Evolutionary conservation across 345 rosid species (phyloP), one percentile per base, ranked within the genome.

Genomic region (Hypericum androsaemum): DNA sequence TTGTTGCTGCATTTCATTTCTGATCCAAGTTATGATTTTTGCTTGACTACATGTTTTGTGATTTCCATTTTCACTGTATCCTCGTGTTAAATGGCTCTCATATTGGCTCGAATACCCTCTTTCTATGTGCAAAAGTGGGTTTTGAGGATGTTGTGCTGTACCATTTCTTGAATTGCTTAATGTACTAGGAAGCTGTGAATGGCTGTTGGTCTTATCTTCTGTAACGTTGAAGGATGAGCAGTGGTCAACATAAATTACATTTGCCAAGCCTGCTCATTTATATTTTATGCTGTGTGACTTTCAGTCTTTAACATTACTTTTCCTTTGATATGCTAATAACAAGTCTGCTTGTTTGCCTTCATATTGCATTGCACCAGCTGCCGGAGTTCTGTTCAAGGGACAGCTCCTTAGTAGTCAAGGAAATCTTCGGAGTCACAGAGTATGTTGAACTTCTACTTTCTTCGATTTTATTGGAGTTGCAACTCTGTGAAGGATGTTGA

Each of bases 341-440:
- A 7, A 50, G 42, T 11, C 38, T 10, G 53, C 58, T 51, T 66
- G 47, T 44, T 39, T 54, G 12, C 64, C 16, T 40, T 58, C 53
- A 54, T 57, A 32, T 62, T 57, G 40, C 52, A 11, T 49, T 51
- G 42, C 37, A 28, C 64, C 86, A 92, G 95, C 72, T 88, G 71
- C 95, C 90, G 39, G 99, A 88, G 70, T 83, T 92, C 72, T 83
- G 94, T 65, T 66, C 76, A 7, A 67, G 77, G 70, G 89, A 86
- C 61, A 77, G 68, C 75, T 85, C 99, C 48, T 77, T 92, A 38
- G 68, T 80, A 28, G 79, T 88, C 46, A 88, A 92, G 79, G 95
- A 94, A 73, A 86, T 94, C 56, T 88, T 86, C 37, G 97, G 99
- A 57, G 99, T 81, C 41, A 62, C 94, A 71, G 97, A 83, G 95